Conservation (phyloP, 768 basidiomycete species). For the Candolleomyces aberdarensis region DNA sequence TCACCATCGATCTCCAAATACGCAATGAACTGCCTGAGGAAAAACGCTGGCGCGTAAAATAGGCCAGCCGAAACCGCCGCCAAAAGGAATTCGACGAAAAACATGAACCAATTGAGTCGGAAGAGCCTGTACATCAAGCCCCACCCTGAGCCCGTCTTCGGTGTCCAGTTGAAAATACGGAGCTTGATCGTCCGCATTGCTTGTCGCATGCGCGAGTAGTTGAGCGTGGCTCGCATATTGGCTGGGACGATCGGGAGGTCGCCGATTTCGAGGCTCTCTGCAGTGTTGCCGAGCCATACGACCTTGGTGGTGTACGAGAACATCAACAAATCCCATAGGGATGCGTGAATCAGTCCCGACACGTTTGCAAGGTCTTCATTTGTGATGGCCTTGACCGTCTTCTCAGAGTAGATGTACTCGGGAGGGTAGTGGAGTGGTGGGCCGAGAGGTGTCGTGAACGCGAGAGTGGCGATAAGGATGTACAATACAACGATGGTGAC, state of each 20-base stretch:
- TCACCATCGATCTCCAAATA: conserved; percentile 65
- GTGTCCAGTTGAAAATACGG: conserved; percentile 54
- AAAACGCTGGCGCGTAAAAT: conserved; percentile 67
- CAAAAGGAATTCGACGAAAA: conserved; percentile 44
- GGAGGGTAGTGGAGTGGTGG: conserved; percentile 74
- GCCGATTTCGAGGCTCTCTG: conserved; percentile 76
- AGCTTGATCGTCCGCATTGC: conserved; percentile 51
- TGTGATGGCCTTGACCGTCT: conserved; percentile 56
- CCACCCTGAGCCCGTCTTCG: conserved; percentile 62
- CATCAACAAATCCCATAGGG: conserved; percentile 58
- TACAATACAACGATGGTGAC: conserved; percentile 52
- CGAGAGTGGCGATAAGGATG: conserved; percentile 33
- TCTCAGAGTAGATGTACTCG: conserved; percentile 72
- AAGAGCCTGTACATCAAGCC: conserved; percentile 58
- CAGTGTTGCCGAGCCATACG: conserved; percentile 75
- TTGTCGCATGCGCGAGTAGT: conserved; percentile 64
- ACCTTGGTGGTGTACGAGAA: conserved; percentile 90
- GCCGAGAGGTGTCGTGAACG: conserved; percentile 63
- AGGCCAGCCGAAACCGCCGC: conserved; percentile 56
- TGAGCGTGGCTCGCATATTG: conserved; percentile 62
- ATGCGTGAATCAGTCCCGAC: conserved; percentile 56
- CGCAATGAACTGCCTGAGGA: conserved; percentile 54
- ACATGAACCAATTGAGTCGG: conserved; percentile 45
- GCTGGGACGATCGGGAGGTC: conserved; percentile 82
- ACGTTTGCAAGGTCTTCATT: conserved; percentile 75